Evolutionary conservation across 768 basidiomycete genomes (phyloP).

Genomic region (Leccinum pellstonianum): DNA sequence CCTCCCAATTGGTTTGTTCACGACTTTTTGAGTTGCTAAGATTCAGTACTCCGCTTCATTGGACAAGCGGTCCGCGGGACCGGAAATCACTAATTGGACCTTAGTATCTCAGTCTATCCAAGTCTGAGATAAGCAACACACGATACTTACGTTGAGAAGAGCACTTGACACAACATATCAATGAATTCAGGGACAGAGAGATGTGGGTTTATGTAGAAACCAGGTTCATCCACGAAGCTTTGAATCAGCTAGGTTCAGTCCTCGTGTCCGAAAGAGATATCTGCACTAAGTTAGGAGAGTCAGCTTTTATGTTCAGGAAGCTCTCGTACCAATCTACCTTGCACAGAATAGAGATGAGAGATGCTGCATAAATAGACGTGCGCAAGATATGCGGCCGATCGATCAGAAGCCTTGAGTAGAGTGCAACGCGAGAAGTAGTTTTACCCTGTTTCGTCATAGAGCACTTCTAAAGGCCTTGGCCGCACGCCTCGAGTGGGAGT

Average conservation of each 20-base stretch:
- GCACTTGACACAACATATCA: neutral
- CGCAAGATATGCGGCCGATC: neutral
- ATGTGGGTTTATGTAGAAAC: neutral
- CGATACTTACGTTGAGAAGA: neutral
- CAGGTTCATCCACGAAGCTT: neutral
- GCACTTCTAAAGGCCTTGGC: neutral
- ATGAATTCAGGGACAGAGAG: neutral
- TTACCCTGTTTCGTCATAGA: neutral
- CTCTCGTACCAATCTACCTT: neutral
- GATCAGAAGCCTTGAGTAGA: neutral
- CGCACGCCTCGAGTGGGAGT: neutral
- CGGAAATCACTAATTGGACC: neutral
- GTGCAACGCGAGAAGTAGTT: neutral
- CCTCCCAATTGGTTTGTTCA: neutral
- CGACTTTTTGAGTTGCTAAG: neutral
- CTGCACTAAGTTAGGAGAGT: neutral
- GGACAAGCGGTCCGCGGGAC: neutral
- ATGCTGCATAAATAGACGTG: neutral
- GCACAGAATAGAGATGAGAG: neutral
- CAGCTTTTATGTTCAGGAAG: neutral
- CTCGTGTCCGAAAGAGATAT: neutral
- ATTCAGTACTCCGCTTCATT: neutral
- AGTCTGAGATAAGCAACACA: neutral
- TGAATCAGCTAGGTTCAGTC: neutral
- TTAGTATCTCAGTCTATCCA: neutral